These are phyloP conservation scores for Endoconidiophora laricicola DNA, from an alignment of 2,329 filamentous ascomycete species.

Conservation along the genomic window DNA sequence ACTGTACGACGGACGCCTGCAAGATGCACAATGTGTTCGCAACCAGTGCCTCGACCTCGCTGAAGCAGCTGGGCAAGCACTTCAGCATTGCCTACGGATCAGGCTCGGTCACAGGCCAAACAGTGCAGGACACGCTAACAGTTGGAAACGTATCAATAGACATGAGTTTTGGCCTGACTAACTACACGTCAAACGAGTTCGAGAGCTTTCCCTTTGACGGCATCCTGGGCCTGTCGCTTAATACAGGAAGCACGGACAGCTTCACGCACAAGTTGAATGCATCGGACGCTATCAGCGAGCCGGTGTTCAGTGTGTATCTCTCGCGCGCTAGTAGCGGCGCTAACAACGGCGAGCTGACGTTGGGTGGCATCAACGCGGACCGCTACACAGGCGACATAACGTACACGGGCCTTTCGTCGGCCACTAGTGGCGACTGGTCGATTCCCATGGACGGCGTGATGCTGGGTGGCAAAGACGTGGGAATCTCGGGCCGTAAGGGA, in stretches of 20 bases:
- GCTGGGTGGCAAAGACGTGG: conserved; percentile 40
- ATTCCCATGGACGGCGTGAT: conserved; percentile 50
- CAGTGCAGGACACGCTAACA: conserved; percentile 49
- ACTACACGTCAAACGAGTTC: conserved; percentile 58
- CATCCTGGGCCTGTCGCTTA: conserved; percentile 62
- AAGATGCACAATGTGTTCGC: conserved; percentile 54
- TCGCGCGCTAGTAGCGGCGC: conserved; percentile 47
- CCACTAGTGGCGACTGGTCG: conserved; percentile 49
- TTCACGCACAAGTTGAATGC: conserved; percentile 47
- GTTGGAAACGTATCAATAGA: conserved; percentile 48
- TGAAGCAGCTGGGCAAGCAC: conserved; percentile 32
- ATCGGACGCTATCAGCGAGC: conserved; percentile 36
- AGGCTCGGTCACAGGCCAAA: conserved; percentile 50
- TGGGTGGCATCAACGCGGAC: conserved; percentile 51
- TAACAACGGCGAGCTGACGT: conserved; percentile 61
- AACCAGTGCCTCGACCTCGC: conserved; percentile 44
- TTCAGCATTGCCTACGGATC: conserved; percentile 65
- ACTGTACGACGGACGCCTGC: conserved; percentile 52
- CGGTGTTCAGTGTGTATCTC: conserved; percentile 49
- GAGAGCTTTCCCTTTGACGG: conserved; percentile 69
- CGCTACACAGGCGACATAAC: conserved; percentile 52
- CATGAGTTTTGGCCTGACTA: conserved; percentile 57
- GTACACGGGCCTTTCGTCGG: conserved; percentile 40
- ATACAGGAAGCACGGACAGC: conserved; percentile 41
- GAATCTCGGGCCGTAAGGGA: conserved; percentile 39